phyloP scores from a whole-genome alignment of 2,329 filamentous ascomycete species.

The Lasiodiplodia gonubiensis region DNA sequence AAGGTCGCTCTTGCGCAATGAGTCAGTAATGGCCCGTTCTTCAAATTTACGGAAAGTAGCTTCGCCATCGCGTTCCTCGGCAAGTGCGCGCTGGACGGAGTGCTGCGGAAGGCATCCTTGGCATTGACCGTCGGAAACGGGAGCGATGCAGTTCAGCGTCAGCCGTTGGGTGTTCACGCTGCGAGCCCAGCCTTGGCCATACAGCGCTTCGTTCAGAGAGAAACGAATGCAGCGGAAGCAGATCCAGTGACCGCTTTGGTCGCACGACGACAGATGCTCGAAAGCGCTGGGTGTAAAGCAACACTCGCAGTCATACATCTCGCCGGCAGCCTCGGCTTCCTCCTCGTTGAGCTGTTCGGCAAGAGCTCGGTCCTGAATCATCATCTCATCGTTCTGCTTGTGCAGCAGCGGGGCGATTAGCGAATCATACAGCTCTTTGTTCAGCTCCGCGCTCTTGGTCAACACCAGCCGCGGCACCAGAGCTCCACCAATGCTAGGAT shows the following conservation, averaged over 20 bases:
- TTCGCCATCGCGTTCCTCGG: slow-evolving; percentile 69
- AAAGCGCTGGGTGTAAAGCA: slow-evolving; percentile 75
- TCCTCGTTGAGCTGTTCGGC: slow-evolving; percentile 55
- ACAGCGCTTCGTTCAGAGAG: slow-evolving; percentile 83
- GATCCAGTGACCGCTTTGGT: slow-evolving; percentile 70
- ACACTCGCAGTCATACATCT: slow-evolving; percentile 73
- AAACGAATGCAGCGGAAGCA: slow-evolving; percentile 84
- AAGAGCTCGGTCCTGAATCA: slow-evolving; percentile 48
- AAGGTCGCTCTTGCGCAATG: slow-evolving; percentile 72
- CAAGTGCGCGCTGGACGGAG: slow-evolving; percentile 74
- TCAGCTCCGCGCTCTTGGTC: slow-evolving; percentile 65
- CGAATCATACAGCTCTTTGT: slow-evolving; percentile 55
- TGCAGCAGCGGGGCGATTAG: slow-evolving; percentile 52
- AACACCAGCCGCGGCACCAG: slow-evolving; percentile 66
- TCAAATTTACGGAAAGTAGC: slow-evolving; percentile 79
- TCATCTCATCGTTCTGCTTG: slow-evolving; percentile 46
- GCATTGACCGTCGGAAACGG: slow-evolving; percentile 67
- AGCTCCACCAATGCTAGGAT: slow-evolving; percentile 56
- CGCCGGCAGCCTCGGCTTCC: slow-evolving; percentile 54
- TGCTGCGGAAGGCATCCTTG: slow-evolving; percentile 72
- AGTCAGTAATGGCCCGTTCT: slow-evolving; percentile 77
- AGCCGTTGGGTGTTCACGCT: slow-evolving; percentile 75
- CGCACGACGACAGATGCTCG: slow-evolving; percentile 76
- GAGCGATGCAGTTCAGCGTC: slow-evolving; percentile 83
- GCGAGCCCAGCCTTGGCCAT: slow-evolving; percentile 88